Evolutionary conservation across 768 basidiomycete genomes (phyloP).

Genomic region (Lactifluus rugatus): DNA sequence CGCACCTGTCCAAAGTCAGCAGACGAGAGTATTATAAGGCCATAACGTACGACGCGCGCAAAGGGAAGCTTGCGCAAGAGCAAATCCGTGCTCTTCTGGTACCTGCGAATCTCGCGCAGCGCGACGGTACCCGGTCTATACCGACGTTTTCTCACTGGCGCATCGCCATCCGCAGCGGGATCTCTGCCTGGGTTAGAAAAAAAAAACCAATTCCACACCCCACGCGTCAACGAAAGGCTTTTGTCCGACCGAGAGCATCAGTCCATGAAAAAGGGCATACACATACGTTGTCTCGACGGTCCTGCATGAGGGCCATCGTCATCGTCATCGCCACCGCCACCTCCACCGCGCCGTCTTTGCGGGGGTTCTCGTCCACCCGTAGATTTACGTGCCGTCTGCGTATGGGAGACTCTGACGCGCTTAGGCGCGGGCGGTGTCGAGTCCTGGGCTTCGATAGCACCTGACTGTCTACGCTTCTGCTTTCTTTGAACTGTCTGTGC

Average conservation of each 20-base stretch:
- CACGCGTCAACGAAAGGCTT: neutral
- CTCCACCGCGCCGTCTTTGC: neutral
- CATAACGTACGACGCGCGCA: slow-evolving; percentile 65
- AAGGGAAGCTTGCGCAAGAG: slow-evolving; percentile 84
- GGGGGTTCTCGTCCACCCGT: slow-evolving; percentile 41
- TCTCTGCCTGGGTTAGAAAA: neutral
- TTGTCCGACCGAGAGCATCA: neutral
- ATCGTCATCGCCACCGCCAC: neutral
- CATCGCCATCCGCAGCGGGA: slow-evolving; percentile 29
- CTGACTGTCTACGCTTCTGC: slow-evolving; percentile 34
- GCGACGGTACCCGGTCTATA: slow-evolving; percentile 88
- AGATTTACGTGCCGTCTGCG: slow-evolving; percentile 71
- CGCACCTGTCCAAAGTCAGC: slow-evolving; percentile 53
- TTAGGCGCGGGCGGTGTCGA: slow-evolving; percentile 38
- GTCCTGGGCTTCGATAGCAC: slow-evolving; percentile 25
- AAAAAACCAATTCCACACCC: neutral
- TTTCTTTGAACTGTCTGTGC: slow-evolving; percentile 57
- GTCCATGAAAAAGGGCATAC: neutral
- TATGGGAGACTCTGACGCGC: slow-evolving; percentile 32
- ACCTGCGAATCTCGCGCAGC: slow-evolving; percentile 85
- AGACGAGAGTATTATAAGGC: neutral
- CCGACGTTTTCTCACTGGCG: slow-evolving; percentile 31
- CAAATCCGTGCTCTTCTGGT: slow-evolving; percentile 88
- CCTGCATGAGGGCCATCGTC: slow-evolving; percentile 5
- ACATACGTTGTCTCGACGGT: slow-evolving; percentile 14